These are phyloP conservation scores for Gautieria morchelliformis DNA, from an alignment of 768 basidiomycete genomes.

Conservation along the genomic window DNA sequence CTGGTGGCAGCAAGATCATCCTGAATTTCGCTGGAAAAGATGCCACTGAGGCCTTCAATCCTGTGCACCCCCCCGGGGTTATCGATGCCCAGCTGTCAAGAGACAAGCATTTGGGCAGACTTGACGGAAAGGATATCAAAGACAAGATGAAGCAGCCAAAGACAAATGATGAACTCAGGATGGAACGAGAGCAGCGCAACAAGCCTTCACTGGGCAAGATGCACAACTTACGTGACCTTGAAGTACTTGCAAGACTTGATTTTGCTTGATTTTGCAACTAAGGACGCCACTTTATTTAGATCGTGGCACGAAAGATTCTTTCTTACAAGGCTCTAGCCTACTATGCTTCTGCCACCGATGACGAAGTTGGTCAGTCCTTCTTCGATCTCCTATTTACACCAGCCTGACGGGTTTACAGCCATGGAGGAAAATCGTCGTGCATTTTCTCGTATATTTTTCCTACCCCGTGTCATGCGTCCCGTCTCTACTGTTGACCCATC, in stretches of 20 bases:
- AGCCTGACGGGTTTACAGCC: constrained; percentile 31
- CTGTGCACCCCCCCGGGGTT: constrained; percentile 80
- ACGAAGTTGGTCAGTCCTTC: constrained; percentile 58
- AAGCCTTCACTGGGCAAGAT: constrained; percentile 63
- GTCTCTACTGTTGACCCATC: constrained; percentile 59
- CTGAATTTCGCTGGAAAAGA: constrained; percentile 78
- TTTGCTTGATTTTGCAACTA: neutral
- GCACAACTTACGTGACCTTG: constrained; percentile 72
- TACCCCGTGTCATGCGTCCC: constrained; percentile 67
- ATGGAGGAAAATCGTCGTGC: constrained; percentile 63
- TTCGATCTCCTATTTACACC: neutral
- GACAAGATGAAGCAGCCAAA: constrained; percentile 31
- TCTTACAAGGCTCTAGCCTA: constrained; percentile 72
- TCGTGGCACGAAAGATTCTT: constrained; percentile 62
- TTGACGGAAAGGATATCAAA: constrained; percentile 39
- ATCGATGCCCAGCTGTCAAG: constrained; percentile 60
- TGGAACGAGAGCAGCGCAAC: constrained; percentile 47
- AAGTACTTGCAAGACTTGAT: constrained; percentile 35
- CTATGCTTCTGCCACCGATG: constrained; percentile 81
- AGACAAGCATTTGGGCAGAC: constrained; percentile 62
- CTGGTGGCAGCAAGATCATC: constrained; percentile 77
- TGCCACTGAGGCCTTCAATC: constrained; percentile 67
- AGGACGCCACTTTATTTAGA: constrained; percentile 28
- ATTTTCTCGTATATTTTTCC: constrained; percentile 82
- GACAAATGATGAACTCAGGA: constrained; percentile 62